A percentile compares a stretch with the other conserved stretches of the same genome.
Conservation (phyloP, 352 stramenopile species). For the Albugo candida region DNA sequence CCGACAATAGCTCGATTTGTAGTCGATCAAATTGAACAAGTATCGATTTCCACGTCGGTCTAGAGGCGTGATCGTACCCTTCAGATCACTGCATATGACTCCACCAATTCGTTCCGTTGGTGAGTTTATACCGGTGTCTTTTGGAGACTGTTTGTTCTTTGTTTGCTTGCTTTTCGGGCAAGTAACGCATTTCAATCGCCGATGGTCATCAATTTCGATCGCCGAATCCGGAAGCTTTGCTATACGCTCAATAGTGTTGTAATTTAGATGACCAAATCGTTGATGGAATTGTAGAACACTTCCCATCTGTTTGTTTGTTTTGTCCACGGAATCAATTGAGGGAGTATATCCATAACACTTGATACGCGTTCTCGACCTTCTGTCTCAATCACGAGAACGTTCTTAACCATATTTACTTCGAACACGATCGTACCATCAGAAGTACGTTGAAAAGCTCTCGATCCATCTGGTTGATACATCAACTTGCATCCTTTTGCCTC, state of each 20-base stretch:
- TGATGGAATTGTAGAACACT: neutral
- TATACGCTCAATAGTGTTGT: conserved; percentile 1
- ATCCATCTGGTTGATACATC: too few species aligned
- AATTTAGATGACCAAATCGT: conserved; percentile 1
- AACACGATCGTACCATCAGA: neutral
- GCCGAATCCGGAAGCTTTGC: neutral
- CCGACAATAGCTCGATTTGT: too few species aligned
- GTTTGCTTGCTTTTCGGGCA: conserved; percentile 1
- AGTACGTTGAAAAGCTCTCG: neutral
- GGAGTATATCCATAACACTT: neutral
- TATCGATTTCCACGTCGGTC: too few species aligned
- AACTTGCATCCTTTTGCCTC: neutral
- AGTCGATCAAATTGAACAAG: too few species aligned
- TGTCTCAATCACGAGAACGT: neutral
- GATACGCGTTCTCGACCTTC: neutral
- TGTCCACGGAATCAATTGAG: neutral
- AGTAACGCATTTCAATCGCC: neutral
- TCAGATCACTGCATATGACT: neutral
- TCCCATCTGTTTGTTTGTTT: neutral
- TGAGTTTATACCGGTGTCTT: neutral
- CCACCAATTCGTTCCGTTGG: conserved; percentile 1
- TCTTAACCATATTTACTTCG: neutral
- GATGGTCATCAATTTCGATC: neutral
- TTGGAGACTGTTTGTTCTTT: neutral
- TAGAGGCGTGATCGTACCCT: too few species aligned